Evolutionary conservation across 345 rosid species (phyloP).

Genomic region (Citrus glauca): DNA sequence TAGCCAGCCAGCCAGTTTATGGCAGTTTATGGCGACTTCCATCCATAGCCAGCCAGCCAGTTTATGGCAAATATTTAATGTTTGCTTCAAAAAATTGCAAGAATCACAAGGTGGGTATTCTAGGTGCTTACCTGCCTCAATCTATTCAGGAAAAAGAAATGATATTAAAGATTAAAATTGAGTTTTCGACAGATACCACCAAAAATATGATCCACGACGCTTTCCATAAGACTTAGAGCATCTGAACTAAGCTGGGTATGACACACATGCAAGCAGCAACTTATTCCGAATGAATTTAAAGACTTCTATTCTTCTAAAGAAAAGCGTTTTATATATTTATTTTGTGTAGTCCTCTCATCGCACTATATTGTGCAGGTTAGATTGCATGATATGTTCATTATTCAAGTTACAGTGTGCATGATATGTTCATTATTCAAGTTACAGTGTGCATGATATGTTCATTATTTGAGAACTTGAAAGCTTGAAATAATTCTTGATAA

Average conservation of each 20-base stretch:
- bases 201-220: neutral
- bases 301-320: neutral
- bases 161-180: neutral
- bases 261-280: constrained; percentile 5
- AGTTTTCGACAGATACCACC: neutral
- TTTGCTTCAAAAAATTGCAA: constrained; percentile 90
- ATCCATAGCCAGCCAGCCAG: constrained; percentile 58
- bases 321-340: too few relatives aligned
- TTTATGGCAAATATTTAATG: constrained; percentile 82
- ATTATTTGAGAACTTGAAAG: too few relatives aligned
- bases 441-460: too few relatives aligned
- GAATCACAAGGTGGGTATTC: constrained; percentile 81
- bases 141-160: constrained; percentile 36
- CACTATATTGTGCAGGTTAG: too few relatives aligned
- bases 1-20: constrained; percentile 74
- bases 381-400: too few relatives aligned
- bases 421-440: too few relatives aligned
- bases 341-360: too few relatives aligned
- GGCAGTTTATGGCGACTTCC: too few relatives aligned
- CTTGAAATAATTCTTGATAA: too few relatives aligned
- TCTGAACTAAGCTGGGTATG: neutral
- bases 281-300: neutral
- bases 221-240: neutral
- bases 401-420: too few relatives aligned
- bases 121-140: constrained; percentile 44